These are phyloP conservation scores for Trichosporon sp. DNA, from an alignment of 1,284 basidiomycete genomes.

Conservation along the genomic window DNA sequence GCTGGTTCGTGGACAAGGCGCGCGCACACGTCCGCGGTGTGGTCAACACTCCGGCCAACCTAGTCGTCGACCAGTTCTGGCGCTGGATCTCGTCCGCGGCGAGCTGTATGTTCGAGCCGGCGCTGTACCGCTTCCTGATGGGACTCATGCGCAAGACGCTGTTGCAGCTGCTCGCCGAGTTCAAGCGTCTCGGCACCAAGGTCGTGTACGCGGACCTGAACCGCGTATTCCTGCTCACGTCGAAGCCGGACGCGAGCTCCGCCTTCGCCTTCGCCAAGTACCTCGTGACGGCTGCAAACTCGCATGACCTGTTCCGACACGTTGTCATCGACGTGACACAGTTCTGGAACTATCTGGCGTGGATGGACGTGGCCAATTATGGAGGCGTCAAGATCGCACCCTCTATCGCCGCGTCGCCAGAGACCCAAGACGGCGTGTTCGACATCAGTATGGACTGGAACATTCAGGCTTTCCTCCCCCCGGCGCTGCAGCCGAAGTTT, in stretches of 20 bases:
- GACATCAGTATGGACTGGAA: conserved; percentile 92
- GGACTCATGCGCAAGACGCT: conserved; percentile 98
- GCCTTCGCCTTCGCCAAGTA: conserved; percentile 95
- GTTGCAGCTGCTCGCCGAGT: conserved; percentile 94
- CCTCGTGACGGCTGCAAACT: conserved; percentile 87
- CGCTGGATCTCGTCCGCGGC: conserved; percentile 87
- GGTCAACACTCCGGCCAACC: conserved; percentile 57
- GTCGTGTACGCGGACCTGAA: conserved; percentile 96
- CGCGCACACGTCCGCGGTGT: conserved; percentile 62
- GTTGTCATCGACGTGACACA: conserved; percentile 82
- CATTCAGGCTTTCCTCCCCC: conserved; percentile 86
- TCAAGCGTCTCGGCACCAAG: conserved; percentile 89
- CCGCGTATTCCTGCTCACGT: conserved; percentile 85
- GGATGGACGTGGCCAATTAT: conserved; percentile 94
- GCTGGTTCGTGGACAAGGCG: conserved; percentile 82
- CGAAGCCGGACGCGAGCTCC: conserved; percentile 87
- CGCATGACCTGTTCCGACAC: conserved; percentile 94
- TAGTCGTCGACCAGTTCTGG: conserved; percentile 87
- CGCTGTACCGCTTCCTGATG: conserved; percentile 89
- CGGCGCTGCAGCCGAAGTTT: conserved; percentile 79
- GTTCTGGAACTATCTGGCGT: conserved; percentile 92
- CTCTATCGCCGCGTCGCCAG: conserved; percentile 53
- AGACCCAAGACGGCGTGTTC: conserved; percentile 37
- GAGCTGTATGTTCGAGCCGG: conserved; percentile 89
- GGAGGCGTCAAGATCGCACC: conserved; percentile 82